phyloP scores from a whole-genome alignment of 225 moss, liverwort and hornwort species.

The Polytrichum formosum region DNA sequence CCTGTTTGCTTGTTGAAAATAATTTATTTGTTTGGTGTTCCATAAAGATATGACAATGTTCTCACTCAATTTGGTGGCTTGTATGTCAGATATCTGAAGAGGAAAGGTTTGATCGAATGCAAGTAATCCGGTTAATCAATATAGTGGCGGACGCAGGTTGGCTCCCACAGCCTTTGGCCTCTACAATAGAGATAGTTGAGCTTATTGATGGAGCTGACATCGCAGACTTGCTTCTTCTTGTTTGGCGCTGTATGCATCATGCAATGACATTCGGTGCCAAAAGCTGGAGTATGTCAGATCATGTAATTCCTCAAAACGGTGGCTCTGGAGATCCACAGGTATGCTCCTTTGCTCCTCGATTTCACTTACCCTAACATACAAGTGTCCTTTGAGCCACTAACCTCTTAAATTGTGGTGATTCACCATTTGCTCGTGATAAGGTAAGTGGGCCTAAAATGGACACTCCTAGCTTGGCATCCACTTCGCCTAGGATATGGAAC shows the following conservation, averaged over 20 bases:
- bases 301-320: conserved; percentile 20
- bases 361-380: neutral
- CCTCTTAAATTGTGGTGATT: neutral
- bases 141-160: conserved; percentile 85
- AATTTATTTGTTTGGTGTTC: too few relatives aligned
- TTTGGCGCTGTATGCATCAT: conserved; percentile 99
- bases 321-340: conserved; percentile 61
- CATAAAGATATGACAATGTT: too few relatives aligned
- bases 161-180: conserved; percentile 85
- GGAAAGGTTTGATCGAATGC: conserved; percentile 73
- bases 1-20: too few relatives aligned
- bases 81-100: conserved; percentile 50
- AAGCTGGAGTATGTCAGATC: conserved; percentile 50
- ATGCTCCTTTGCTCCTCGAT: neutral
- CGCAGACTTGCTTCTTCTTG: conserved; percentile 91
- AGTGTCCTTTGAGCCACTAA: neutral
- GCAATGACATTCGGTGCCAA: conserved; percentile 68
- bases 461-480: neutral
- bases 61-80: neutral
- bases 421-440: neutral
- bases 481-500: too few relatives aligned
- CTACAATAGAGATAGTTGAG: conserved; percentile 84
- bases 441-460: neutral
- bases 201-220: conserved; percentile 86
- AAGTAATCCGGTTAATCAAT: conserved; percentile 76